Conservation (phyloP, 257 asterid species). For the Solanum bulbocastanum region DNA sequence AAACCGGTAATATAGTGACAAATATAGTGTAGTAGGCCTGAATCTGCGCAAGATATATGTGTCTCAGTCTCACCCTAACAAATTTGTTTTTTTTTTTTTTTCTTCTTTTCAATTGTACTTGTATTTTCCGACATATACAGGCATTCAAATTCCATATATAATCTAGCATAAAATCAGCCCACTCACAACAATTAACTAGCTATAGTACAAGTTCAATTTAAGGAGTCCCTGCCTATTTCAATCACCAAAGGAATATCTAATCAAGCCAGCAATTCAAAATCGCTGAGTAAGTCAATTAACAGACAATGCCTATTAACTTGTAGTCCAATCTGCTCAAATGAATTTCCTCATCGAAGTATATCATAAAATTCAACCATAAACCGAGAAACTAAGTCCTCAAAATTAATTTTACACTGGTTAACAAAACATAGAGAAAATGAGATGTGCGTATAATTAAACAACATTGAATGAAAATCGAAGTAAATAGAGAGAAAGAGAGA, state of each 20-base stretch:
- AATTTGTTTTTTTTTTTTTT: neutral
- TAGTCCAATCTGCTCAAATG: neutral
- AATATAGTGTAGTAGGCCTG: neutral
- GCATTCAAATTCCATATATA: neutral
- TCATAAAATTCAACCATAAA: neutral
- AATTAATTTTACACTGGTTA: neutral
- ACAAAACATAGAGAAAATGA: neutral
- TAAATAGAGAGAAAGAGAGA: neutral
- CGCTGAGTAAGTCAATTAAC: neutral
- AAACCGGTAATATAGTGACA: neutral
- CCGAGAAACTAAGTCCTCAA: neutral
- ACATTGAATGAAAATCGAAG: neutral
- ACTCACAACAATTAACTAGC: neutral
- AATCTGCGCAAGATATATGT: neutral
- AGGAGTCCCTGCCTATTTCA: neutral
- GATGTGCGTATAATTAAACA: neutral
- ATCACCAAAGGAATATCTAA: neutral
- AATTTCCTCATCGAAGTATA: neutral
- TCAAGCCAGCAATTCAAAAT: neutral
- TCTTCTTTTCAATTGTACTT: neutral
- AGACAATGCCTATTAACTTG: neutral
- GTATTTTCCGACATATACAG: neutral
- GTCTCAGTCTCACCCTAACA: neutral
- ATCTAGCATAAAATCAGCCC: neutral
- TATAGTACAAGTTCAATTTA: neutral